Evolutionary conservation across 2,329 filamentous ascomycete species (phyloP), one percentile per base, ranked within the genome.

Genomic region (Ceratocystis cacaofunesta): DNA sequence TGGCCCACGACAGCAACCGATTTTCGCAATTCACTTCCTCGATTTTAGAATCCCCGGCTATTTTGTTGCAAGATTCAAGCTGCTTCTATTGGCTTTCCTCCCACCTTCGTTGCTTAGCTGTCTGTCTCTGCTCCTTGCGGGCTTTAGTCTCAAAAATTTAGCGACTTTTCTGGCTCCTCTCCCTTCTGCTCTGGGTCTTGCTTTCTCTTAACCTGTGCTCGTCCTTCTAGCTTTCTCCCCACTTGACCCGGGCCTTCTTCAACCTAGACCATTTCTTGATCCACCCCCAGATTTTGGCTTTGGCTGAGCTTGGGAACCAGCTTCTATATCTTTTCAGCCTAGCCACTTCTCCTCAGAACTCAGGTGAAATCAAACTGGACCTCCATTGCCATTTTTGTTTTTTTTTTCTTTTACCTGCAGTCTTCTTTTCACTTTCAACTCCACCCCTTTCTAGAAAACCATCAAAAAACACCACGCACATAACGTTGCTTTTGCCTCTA

Each of bases 211-310:
- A 41, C 36, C 12, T 15, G 36, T 41, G 12, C 36, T 62, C 19
- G 60, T 55, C 22, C 19, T 55, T 15, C 50, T 62, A 41, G 43
- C 41, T 17, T 46, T 19, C 61, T 57, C 52, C 52, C 52, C 52
- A 57, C 52, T 57, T 12, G 52, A 57, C 52, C 52, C 44, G 61
- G 61, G 41, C 41, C 61, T 19, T 30, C 44, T 62, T 62, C 41
- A 46, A 62, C 41, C 60, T 62, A 46, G 41, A 15, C 44, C 44
- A 48, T 43, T 43, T 62, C 43, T 61, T 46, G 36, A 61, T 48
- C 44, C 61, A 62, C 61, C 61, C 61, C 61, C 61, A 48, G 61
- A 62, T 62, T 62, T 50, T 62, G 61, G 44, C 32, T 44, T 43
- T 46, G 44, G 61, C 32, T 22, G n/a, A 61, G n/a, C 60, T 61